Base-by-base conservation (phyloP, 345 rosid species). In the Combretum micranthum region DNA sequence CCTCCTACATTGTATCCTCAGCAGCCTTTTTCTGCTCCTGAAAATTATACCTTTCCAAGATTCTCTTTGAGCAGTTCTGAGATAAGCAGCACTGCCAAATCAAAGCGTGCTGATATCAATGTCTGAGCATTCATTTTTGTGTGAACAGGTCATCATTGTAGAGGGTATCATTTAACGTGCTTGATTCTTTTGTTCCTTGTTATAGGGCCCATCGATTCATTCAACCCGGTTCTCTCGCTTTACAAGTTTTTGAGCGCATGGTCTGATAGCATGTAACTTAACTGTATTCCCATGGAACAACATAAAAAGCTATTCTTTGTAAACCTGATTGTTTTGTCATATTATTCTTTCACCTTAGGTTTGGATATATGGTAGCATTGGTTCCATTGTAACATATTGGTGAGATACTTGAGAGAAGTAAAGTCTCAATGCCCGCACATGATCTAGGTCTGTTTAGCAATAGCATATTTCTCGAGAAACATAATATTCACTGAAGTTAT, bases 1-100 rank as follows among this genome's bases (percentile, higher is more conserved):
- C 99, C 99, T 69, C 96, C 97, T 18, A 94, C 90, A 2, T 86
- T 90, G 18, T 87, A 82, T 61, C 97, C 99, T 32, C 99, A 94
- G 71, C 99, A 82, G 59, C 97, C 97, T 0, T 92, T 94, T 62
- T 73, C 77, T 1, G 84, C 77, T 32, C 70, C 83, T 0, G 93
- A 90, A 62, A 83, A 69, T 65, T 84, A 87, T 59, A 74, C 71
- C 72, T 72, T 79, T 49, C 95, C 96, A 1, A 85, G 97, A 81
- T 90, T 79, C 73, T 74, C 89, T 21, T 65, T 72, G 10, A 45
- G 70, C 6, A 75, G 80, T 57, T 75, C 83, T 44, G 97, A 87
- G 56, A 32, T 77, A 55, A 78, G 64, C 68, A 73, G 73, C 81
- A 75, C 60, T 57, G 72, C 80, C 14, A 67, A 93, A 66, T 85